These are phyloP conservation scores for Pestalotiopsis sp. DNA, from an alignment of 2,329 filamentous ascomycete species.

Conservation along the genomic window DNA sequence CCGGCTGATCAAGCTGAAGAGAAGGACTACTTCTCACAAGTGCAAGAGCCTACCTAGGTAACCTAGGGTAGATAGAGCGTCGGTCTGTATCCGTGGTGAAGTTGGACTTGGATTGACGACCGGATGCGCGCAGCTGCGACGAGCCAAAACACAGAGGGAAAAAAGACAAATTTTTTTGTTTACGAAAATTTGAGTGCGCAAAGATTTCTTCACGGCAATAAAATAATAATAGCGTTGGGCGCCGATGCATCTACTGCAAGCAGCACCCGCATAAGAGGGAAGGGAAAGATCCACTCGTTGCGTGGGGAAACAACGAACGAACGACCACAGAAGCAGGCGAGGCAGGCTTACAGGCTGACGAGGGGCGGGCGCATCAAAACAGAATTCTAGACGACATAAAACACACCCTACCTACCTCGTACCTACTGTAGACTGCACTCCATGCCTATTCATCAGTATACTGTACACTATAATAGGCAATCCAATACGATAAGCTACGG, in stretches of 20 bases:
- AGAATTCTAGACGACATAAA: neutral
- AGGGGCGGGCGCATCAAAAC: neutral
- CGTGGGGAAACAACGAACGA: constrained; percentile 1
- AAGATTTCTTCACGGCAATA: constrained; percentile 3
- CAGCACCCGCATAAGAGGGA: neutral
- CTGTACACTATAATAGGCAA: no score
- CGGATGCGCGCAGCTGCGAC: neutral
- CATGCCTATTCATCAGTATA: no score
- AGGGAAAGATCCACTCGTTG: constrained; percentile 4
- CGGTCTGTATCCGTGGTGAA: neutral
- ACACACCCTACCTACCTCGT: neutral
- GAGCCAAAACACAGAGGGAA: neutral
- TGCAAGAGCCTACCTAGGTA: neutral
- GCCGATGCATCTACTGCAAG: constrained; percentile 11
- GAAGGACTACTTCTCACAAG: neutral
- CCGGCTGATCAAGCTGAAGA: neutral
- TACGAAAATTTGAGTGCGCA: constrained; percentile 9
- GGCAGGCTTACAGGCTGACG: neutral
- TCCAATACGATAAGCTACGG: neutral
- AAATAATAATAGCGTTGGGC: constrained; percentile 9
- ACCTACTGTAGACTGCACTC: neutral
- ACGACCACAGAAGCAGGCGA: neutral
- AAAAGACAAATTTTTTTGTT: constrained; percentile 1
- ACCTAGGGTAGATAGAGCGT: neutral
- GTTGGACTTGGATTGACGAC: neutral